phyloP scores from a whole-genome alignment of 768 basidiomycete species.

The Pulveroboletus sp. region DNA sequence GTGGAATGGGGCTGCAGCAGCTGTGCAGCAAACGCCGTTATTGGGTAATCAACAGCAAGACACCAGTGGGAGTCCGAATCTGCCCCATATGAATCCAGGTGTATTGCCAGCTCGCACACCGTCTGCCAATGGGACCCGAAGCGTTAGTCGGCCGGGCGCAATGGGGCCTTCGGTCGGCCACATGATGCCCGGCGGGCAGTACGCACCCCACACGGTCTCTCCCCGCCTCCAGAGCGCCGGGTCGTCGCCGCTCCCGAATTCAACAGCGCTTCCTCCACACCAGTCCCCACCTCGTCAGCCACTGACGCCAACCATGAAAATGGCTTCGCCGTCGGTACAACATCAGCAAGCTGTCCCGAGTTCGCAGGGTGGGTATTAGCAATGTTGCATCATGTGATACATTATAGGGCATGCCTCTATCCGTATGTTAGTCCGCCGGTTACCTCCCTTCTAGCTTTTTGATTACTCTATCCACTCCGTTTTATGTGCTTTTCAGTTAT shows the following conservation, averaged over 20 bases:
- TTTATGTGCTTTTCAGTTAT: constrained; percentile 39
- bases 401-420: constrained; percentile 12
- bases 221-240: constrained; percentile 47
- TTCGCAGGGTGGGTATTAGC: constrained; percentile 53
- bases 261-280: constrained; percentile 34
- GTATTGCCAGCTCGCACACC: constrained; percentile 45
- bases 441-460: constrained; percentile 26
- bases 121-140: constrained; percentile 57
- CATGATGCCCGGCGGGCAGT: constrained; percentile 39
- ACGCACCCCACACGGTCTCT: constrained; percentile 42
- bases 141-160: constrained; percentile 32
- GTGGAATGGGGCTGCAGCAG: constrained; percentile 32
- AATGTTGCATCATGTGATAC: constrained; percentile 11
- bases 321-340: constrained; percentile 54
- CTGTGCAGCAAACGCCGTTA: constrained; percentile 22
- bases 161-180: constrained; percentile 24
- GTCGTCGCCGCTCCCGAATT: constrained; percentile 45
- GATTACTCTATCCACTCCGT: constrained; percentile 34
- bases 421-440: constrained; percentile 9
- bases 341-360: constrained; percentile 52
- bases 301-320: constrained; percentile 50
- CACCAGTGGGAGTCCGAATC: constrained; percentile 34
- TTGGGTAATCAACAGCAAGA: constrained; percentile 25
- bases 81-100: constrained; percentile 33
- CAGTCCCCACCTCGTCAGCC: constrained; percentile 52